Percentiles rank a stretch among this genome's conserved stretches.
phyloP scores from a whole-genome alignment of 2,329 filamentous ascomycete genomes.

The Cercospora beticola region DNA sequence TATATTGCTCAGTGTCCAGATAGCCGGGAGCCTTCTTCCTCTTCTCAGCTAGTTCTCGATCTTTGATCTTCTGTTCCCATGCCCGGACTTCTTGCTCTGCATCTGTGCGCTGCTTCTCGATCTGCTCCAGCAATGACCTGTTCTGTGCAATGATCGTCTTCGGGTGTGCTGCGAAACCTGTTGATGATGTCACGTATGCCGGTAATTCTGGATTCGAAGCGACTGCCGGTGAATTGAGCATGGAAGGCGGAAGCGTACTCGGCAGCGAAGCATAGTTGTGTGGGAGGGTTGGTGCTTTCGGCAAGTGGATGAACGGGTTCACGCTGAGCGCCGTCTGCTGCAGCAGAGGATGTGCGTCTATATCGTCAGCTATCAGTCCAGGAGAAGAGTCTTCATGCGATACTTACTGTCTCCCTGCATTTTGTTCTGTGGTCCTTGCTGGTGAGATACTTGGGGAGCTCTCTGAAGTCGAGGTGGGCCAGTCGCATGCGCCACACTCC shows the following conservation, averaged over 20 bases:
- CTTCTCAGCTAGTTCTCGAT: constrained; percentile 74
- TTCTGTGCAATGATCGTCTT: constrained; percentile 83
- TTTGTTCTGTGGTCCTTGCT: constrained; percentile 3
- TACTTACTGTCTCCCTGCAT: constrained; percentile 38
- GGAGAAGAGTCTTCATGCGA: not conserved
- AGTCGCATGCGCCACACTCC: constrained; percentile 20
- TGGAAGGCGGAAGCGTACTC: constrained; percentile 76
- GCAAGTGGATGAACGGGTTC: constrained; percentile 89
- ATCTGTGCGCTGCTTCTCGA: constrained; percentile 66
- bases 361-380: not conserved
- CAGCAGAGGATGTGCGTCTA: constrained; percentile 74
- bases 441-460: not conserved
- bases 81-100: constrained; percentile 65
- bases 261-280: constrained; percentile 94
- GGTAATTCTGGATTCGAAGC: constrained; percentile 45
- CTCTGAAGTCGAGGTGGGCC: constrained; percentile 10
- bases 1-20: constrained; percentile 69
- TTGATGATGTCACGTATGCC: constrained; percentile 73
- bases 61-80: constrained; percentile 66
- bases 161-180: constrained; percentile 79
- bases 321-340: constrained; percentile 91
- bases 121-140: constrained; percentile 71
- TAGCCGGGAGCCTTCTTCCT: constrained; percentile 75
- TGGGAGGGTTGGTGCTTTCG: constrained; percentile 83
- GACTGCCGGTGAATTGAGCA: constrained; percentile 51